Base-by-base conservation (phyloP, 345 rosid genomes). In the Corchorus olitorius region DNA sequence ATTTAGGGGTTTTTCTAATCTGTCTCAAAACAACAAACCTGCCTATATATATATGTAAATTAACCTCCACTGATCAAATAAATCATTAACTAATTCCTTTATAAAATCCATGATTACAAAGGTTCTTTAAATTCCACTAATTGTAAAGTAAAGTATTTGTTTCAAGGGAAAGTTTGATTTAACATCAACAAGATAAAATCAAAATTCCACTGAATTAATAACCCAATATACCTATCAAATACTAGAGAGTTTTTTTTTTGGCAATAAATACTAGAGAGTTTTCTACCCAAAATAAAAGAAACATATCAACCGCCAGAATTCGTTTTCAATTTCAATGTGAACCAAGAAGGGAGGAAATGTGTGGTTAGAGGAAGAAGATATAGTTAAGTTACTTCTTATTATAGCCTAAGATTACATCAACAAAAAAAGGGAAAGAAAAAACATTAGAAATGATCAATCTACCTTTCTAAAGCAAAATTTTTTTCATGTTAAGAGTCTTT, bases 21-120 rank as follows among this genome's bases (percentile, higher is more conserved):
- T 72, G 75, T 72, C 75, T 34, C 74, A 7, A 10, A 70, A 52
- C 74, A 46, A 70, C 61, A 52, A 65, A 41, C 69, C 69, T 41
- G 39, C 69, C 72, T 20, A 67, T 61, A 33, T 33, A 61, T 20
- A 27, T 33, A 61, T 61, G 27, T 27, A 27, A 27, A 27, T 27
- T 27, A 27, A 41, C 49, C 48, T 64, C 12, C 6, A 16, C 3
- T 64, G 27, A 27, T 7, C 5, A 16, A 17, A 64, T 39, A 39
- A 9, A 50, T 9, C 15, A 15, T 3, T 50, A 50, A 15, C 3
- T 16, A 39, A 64, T 39, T 11, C 49, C 6, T 64, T 64, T 39
- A 41, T 11, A 15, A 61, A 61, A 61, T 61, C 41, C 41, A 33
- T 12, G 17, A 14, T 27, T 61, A 12, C 5, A 33, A 27, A 33